Conservation (phyloP, 2,329 filamentous ascomycete species). For the Xylariaceae sp. region DNA sequence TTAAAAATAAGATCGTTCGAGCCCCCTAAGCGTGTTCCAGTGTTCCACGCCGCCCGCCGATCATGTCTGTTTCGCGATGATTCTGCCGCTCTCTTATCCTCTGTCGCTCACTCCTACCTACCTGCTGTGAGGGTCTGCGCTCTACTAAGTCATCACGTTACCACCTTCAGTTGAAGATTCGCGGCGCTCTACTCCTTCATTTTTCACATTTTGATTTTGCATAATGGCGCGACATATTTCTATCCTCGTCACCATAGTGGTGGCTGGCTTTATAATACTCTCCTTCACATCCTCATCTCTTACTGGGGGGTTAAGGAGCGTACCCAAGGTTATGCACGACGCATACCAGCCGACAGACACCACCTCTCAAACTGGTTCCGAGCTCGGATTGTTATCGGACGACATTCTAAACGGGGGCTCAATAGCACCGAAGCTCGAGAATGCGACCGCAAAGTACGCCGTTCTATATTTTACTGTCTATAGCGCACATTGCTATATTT, state of each 20-base stretch:
- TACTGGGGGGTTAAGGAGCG: conserved; percentile 33
- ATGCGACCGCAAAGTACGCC: conserved; percentile 76
- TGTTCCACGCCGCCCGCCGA: conserved; percentile 14
- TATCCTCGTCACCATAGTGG: conserved; percentile 58
- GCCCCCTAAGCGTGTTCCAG: too few relatives aligned
- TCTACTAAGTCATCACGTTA: background rate
- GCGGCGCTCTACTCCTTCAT: background rate
- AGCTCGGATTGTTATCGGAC: conserved; percentile 51
- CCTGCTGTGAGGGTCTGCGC: background rate
- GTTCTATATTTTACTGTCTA: background rate
- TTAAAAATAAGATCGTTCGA: too few relatives aligned
- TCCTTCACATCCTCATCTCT: conserved; percentile 63
- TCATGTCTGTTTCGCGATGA: conserved; percentile 17
- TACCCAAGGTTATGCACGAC: conserved; percentile 31
- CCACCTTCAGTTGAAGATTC: background rate
- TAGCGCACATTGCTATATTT: background rate
- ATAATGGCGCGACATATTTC: conserved; percentile 62
- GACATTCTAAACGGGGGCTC: conserved; percentile 68
- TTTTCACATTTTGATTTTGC: background rate
- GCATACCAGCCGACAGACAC: conserved; percentile 21
- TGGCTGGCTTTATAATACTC: conserved; percentile 62
- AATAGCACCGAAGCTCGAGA: conserved; percentile 82
- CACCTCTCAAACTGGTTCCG: conserved; percentile 39
- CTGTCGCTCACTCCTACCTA: conserved; percentile 1
- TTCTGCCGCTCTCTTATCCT: conserved; percentile 19